Percentiles rank a stretch among this genome's conserved stretches.
Conservation (phyloP, 345 rosid genomes). For the Linum trigynum region DNA sequence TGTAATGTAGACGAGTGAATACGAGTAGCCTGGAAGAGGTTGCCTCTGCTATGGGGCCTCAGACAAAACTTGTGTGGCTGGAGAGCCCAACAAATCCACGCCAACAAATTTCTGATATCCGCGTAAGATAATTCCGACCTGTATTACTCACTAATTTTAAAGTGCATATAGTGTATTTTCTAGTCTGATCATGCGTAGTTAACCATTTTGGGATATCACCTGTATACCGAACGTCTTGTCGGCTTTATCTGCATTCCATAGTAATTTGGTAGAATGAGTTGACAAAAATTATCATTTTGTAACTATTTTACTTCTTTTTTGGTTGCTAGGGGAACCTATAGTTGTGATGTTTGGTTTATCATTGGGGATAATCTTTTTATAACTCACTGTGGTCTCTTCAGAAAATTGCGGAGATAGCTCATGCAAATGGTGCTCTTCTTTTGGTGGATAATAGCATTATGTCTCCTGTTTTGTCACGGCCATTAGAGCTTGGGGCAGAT, state of each 20-base stretch:
- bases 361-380: background rate
- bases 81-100: constrained; percentile 93
- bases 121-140: constrained; percentile 31
- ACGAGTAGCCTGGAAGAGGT: constrained; percentile 60
- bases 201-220: too few relatives aligned
- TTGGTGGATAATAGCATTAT: constrained; percentile 89
- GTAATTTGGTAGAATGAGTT: background rate
- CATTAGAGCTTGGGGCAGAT: constrained; percentile 95
- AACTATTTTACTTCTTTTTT: background rate
- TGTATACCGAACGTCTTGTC: too few relatives aligned
- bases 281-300: background rate
- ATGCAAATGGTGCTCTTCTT: constrained; percentile 66
- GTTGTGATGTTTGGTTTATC: background rate
- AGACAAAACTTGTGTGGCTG: constrained; percentile 82
- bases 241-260: background rate
- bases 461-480: constrained; percentile 85
- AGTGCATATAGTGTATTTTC: background rate
- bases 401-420: constrained; percentile 85
- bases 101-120: constrained; percentile 73
- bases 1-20: constrained; percentile 60
- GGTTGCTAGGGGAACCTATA: background rate
- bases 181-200: too few relatives aligned
- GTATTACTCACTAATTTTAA: background rate
- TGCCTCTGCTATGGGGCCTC: constrained; percentile 65
- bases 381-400: constrained; percentile 14